These are phyloP conservation scores for Populus euphratica DNA, from an alignment of 345 rosid genomes.

Conservation along the genomic window DNA sequence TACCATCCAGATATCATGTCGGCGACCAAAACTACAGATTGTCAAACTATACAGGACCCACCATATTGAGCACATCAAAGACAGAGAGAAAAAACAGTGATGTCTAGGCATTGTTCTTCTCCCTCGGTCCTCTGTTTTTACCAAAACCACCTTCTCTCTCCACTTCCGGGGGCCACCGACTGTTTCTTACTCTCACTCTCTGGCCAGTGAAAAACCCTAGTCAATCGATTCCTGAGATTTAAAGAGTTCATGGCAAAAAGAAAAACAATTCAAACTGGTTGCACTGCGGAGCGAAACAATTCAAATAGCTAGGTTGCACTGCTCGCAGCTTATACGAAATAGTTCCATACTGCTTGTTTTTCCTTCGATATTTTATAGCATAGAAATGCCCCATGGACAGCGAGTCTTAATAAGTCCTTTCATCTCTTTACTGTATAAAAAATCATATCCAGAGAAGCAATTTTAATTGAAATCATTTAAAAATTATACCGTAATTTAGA, in stretches of 20 bases:
- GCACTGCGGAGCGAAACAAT: neutral
- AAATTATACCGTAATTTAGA: no score
- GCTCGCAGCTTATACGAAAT: neutral
- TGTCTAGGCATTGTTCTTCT: neutral
- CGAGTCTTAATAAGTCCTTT: no score
- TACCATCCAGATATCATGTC: slow-evolving; percentile 22
- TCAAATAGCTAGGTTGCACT: neutral
- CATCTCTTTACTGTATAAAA: neutral
- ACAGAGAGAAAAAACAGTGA: neutral
- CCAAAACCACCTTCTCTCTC: neutral
- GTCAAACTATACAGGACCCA: slow-evolving; percentile 23
- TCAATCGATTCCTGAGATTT: neutral
- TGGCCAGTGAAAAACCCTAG: neutral
- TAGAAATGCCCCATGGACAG: neutral
- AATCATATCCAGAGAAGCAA: neutral
- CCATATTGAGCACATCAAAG: neutral
- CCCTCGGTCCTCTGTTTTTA: neutral
- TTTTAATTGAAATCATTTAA: no score
- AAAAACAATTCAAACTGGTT: neutral
- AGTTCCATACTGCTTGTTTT: neutral
- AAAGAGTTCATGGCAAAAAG: neutral
- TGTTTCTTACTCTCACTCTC: neutral
- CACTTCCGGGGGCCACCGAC: neutral
- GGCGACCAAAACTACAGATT: slow-evolving; percentile 21
- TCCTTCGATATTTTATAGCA: neutral